Evolutionary conservation across 768 basidiomycete genomes (phyloP).

Genomic region (Boletus rubroflammeus): DNA sequence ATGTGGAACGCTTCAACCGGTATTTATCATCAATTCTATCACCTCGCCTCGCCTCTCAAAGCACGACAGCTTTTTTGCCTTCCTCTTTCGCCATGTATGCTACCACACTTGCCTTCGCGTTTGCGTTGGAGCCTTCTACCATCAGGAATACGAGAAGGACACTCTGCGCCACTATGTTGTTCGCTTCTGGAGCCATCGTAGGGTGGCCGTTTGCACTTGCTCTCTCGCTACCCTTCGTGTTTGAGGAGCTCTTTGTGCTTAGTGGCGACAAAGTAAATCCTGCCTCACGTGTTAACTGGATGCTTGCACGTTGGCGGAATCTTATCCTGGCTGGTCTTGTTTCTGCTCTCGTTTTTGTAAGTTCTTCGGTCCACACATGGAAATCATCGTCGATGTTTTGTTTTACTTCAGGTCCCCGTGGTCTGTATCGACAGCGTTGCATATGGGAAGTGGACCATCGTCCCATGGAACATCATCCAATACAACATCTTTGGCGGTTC

Average conservation of each 20-base stretch:
- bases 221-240: slow-evolving; percentile 81
- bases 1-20: slow-evolving; percentile 93
- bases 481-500: slow-evolving; percentile 90
- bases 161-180: slow-evolving; percentile 60
- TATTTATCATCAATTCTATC: slow-evolving; percentile 27
- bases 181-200: slow-evolving; percentile 80
- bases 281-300: slow-evolving; percentile 48
- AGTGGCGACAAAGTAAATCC: slow-evolving; percentile 62
- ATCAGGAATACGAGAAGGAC: slow-evolving; percentile 52
- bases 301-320: slow-evolving; percentile 55
- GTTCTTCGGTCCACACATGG: slow-evolving; percentile 15
- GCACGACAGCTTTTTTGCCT: slow-evolving; percentile 75
- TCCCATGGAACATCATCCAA: slow-evolving; percentile 88
- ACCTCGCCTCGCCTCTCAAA: slow-evolving; percentile 10
- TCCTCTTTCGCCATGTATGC: slow-evolving; percentile 96
- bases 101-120: slow-evolving; percentile 73
- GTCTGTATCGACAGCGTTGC: slow-evolving; percentile 78
- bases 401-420: slow-evolving; percentile 71
- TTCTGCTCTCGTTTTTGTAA: slow-evolving; percentile 62
- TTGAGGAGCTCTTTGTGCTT: slow-evolving; percentile 83
- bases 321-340: slow-evolving; percentile 50
- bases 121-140: slow-evolving; percentile 57
- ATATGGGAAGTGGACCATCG: slow-evolving; percentile 74
- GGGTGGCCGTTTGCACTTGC: slow-evolving; percentile 98
- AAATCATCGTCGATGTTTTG: background rate